Conservation (phyloP, 1,284 basidiomycete species). For the Ceratobasidium sp. region DNA sequence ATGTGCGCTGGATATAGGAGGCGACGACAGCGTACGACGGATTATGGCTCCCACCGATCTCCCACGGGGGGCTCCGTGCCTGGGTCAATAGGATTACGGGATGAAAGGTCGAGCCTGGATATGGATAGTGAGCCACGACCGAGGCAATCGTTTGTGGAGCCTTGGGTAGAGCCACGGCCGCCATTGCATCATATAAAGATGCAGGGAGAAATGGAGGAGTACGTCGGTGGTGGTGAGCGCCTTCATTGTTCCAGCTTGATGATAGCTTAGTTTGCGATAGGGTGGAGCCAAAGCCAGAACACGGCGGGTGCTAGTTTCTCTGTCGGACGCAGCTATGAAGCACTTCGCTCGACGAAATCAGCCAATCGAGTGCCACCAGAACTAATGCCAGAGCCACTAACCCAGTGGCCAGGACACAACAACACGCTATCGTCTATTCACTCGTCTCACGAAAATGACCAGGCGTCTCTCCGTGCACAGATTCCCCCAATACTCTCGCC, state of each 20-base stretch:
- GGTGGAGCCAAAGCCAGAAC: not conserved
- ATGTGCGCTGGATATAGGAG: not conserved
- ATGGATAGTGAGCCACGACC: not conserved
- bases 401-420: not conserved
- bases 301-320: not conserved
- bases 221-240: not conserved
- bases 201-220: conserved; percentile 4
- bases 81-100: not conserved
- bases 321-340: not conserved
- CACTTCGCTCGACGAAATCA: not conserved
- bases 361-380: not conserved
- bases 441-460: not conserved
- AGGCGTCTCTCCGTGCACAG: too few species aligned
- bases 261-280: not conserved
- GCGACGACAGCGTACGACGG: not conserved
- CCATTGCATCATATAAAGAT: not conserved
- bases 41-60: not conserved
- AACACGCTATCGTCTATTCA: not conserved
- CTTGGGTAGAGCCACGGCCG: not conserved
- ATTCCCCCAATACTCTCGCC: too few species aligned
- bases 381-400: not conserved
- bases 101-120: not conserved
- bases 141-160: conserved; percentile 5
- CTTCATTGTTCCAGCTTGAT: not conserved
- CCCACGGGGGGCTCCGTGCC: not conserved